Conservation (phyloP, 1,139 yeast species). For the Yamadazyma sp. region DNA sequence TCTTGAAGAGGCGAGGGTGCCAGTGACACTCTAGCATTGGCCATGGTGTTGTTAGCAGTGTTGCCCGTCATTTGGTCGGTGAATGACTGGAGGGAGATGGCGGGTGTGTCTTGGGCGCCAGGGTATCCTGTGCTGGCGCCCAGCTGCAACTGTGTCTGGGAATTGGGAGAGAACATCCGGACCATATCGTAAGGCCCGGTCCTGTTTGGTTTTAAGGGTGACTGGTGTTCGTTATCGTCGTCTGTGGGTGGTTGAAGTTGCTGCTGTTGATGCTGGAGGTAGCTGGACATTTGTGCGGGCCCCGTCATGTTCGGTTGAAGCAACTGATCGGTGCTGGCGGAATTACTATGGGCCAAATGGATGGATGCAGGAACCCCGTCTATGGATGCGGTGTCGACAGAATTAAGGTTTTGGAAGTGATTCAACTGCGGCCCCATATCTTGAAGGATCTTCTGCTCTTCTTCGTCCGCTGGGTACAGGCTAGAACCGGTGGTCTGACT, state of each 20-base stretch:
- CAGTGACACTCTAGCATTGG: constrained; percentile 24
- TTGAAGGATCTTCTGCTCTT: constrained; percentile 58
- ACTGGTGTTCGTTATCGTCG: constrained; percentile 3
- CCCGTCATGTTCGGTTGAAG: constrained; percentile 59
- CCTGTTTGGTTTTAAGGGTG: constrained; percentile 35
- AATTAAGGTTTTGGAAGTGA: constrained; percentile 60
- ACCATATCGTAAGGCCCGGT: constrained; percentile 25
- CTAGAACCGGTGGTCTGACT: constrained; percentile 8
- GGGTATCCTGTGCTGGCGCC: not conserved
- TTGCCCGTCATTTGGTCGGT: constrained; percentile 48
- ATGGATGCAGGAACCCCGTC: constrained; percentile 56
- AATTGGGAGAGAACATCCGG: constrained; percentile 15
- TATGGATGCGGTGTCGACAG: constrained; percentile 64
- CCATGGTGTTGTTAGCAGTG: constrained; percentile 39
- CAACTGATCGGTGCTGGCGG: constrained; percentile 46
- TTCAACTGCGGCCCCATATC: constrained; percentile 70
- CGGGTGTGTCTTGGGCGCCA: constrained; percentile 18
- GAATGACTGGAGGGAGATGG: constrained; percentile 40
- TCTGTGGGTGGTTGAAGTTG: constrained; percentile 3
- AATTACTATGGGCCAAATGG: constrained; percentile 41
- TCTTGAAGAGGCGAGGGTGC: constrained; percentile 24
- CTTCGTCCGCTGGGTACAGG: constrained; percentile 38
- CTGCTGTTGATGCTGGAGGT: constrained; percentile 11
- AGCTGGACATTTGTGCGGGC: constrained; percentile 47
- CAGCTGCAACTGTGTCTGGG: constrained; percentile 1